Evolutionary conservation across 306 rosid genomes (phyloP), one percentile per base, ranked within the genome.

Genomic region (Begonia loranthoides): DNA sequence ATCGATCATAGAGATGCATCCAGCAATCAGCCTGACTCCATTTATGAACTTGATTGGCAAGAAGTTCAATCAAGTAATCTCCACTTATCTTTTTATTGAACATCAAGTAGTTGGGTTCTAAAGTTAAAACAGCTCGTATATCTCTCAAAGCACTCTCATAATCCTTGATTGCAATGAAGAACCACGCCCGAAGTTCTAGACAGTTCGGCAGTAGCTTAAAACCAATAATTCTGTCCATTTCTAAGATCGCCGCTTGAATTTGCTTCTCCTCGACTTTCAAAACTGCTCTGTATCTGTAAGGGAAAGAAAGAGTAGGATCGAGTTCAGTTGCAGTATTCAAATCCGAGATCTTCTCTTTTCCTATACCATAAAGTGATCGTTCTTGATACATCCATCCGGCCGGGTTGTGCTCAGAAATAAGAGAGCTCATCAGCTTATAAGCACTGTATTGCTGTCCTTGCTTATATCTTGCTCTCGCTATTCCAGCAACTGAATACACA

Each of bases 381-480:
- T 87, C 96, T 66, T 83, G 90, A 74, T 87, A 80, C 90, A 87
- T 87, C 96, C 96, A 87, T 0, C 94, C 96, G 71, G 66, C 80
- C 2, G 96, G 84, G 56, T 71, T 63, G 58, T 78, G 56, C 61
- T 80, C 80, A 17, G 75, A 67, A 65, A 87, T 61, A 50, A 87
- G 82, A 2, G 82, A 73, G 60, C 76, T 87, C 72, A 78, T 78
- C 70, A 71, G 57, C 70, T 87, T 87, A 73, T 83, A 87, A 0
- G 96, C 96, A 0, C 68, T 64, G 67, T 80, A 87, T 41, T 67
- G 80, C 59, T 87, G 96, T 15, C 94, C 96, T 4, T 84, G 84
- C 71, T 74, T 83, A 64, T 34, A 87, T 70, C 78, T 87, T 6
- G 94, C 72, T 80, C 96, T 78, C 1, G 94, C 96, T 67, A 76